phyloP scores from a whole-genome alignment of 116 monocot species.

The Phalaenopsis hybrid region DNA sequence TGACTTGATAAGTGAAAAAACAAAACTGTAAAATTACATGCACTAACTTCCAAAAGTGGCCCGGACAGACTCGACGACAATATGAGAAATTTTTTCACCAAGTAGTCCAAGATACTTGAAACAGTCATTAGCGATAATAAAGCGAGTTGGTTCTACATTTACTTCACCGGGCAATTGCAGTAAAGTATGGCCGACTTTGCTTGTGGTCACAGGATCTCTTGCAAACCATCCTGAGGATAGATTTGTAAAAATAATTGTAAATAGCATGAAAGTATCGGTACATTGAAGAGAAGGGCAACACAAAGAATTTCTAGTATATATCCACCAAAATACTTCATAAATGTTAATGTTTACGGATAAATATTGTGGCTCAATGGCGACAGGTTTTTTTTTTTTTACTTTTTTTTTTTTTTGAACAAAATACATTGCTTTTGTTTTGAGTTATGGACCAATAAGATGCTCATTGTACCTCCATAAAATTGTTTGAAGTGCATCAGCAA shows the following conservation, averaged over 20 bases:
- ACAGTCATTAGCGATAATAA: conserved; percentile 67
- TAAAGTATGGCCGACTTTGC: conserved; percentile 41
- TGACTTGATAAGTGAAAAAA: neutral
- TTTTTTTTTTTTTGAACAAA: neutral
- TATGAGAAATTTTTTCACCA: conserved; percentile 35
- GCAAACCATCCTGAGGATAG: conserved; percentile 86
- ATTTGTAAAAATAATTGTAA: neutral
- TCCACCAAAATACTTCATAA: neutral
- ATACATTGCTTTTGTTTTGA: neutral
- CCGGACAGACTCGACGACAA: conserved; percentile 35
- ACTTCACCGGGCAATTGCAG: conserved; percentile 31
- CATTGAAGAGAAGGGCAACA: neutral
- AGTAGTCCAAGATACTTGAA: conserved; percentile 50
- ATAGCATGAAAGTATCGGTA: neutral
- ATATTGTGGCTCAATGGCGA: neutral
- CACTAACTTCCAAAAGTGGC: conserved; percentile 49
- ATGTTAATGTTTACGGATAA: neutral
- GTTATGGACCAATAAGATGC: too few species aligned
- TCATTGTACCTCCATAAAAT: too few species aligned
- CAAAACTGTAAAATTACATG: neutral
- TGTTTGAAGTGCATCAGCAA: too few species aligned
- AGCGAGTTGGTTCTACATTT: conserved; percentile 26
- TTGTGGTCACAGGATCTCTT: conserved; percentile 56
- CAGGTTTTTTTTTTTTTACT: neutral
- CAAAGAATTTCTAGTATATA: neutral